phyloP scores from a whole-genome alignment of 352 stramenopile species.

The Plasmopara muralis region DNA sequence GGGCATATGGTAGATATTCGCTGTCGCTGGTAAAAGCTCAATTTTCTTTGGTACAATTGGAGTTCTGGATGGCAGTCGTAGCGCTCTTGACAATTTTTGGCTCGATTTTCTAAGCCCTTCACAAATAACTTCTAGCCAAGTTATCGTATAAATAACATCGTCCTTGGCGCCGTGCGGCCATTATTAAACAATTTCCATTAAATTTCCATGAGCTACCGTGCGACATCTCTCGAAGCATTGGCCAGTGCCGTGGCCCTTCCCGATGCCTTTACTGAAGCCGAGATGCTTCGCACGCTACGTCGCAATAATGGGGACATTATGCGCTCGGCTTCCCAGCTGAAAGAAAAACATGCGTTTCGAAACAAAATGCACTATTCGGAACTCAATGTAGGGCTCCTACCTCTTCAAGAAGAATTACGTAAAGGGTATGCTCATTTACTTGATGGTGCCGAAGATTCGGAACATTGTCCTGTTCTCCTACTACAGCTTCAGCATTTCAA shows the following conservation, averaged over 20 bases:
- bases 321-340: slow-evolving; percentile 58
- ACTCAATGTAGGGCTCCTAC: slow-evolving; percentile 53
- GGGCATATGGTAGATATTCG: no score
- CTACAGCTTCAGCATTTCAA: slow-evolving; percentile 60
- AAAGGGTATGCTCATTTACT: slow-evolving; percentile 76
- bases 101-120: no score
- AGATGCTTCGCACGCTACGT: slow-evolving; percentile 55
- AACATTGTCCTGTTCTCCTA: slow-evolving; percentile 51
- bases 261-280: slow-evolving; percentile 39
- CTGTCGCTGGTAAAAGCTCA: no score
- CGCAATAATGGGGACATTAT: slow-evolving; percentile 64
- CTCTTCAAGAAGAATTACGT: slow-evolving; percentile 57
- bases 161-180: no score
- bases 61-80: no score
- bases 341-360: slow-evolving; percentile 56
- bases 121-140: no score
- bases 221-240: slow-evolving; percentile 54
- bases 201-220: slow-evolving; percentile 21
- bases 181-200: not conserved
- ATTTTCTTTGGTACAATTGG: no score
- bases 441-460: slow-evolving; percentile 40
- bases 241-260: slow-evolving; percentile 61
- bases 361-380: slow-evolving; percentile 37
- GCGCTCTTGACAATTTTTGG: no score
- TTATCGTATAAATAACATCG: no score